These are phyloP conservation scores for Pleurotus citrinopileatus DNA, from an alignment of 768 basidiomycete genomes.

Conservation along the genomic window DNA sequence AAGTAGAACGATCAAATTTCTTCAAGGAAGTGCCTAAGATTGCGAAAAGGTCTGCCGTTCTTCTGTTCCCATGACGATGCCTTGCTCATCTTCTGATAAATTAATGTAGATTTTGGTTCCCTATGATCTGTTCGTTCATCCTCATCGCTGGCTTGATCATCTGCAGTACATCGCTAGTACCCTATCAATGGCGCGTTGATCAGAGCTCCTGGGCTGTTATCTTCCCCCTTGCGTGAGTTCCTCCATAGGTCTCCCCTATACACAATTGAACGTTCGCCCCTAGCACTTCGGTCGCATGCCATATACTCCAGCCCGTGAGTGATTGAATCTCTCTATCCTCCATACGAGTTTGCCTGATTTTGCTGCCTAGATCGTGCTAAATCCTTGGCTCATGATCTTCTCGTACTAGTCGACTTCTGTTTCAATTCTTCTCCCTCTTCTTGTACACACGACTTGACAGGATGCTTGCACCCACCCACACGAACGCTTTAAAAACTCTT, in stretches of 20 bases:
- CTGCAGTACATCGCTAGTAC: conserved; percentile 44
- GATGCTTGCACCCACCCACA: too few species aligned
- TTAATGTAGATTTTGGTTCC: conserved; percentile 55
- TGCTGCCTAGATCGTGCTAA: conserved; percentile 34
- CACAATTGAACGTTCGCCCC: conserved; percentile 37
- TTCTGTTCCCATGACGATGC: background rate
- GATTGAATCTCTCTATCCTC: conserved; percentile 1
- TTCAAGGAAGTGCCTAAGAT: conserved; percentile 90
- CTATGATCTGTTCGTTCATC: conserved; percentile 47
- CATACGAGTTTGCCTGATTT: conserved; percentile 6
- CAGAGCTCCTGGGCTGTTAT: conserved; percentile 70
- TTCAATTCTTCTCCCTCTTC: background rate
- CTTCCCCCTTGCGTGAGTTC: conserved; percentile 59
- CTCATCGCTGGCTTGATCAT: conserved; percentile 60
- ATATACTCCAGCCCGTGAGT: conserved; percentile 70
- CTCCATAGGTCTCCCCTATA: background rate
- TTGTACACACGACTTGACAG: background rate
- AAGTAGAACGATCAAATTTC: conserved; percentile 84
- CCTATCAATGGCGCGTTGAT: conserved; percentile 52
- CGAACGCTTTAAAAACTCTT: too few species aligned
- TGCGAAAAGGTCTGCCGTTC: conserved; percentile 56
- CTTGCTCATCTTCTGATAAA: conserved; percentile 30
- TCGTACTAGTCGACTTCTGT: conserved; percentile 39
- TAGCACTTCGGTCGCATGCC: conserved; percentile 61
- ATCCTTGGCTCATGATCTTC: conserved; percentile 66